Evolutionary conservation across 805 yeast genomes (phyloP), one percentile per base, ranked within the genome.

Genomic region (Ogataea ganodermae): DNA sequence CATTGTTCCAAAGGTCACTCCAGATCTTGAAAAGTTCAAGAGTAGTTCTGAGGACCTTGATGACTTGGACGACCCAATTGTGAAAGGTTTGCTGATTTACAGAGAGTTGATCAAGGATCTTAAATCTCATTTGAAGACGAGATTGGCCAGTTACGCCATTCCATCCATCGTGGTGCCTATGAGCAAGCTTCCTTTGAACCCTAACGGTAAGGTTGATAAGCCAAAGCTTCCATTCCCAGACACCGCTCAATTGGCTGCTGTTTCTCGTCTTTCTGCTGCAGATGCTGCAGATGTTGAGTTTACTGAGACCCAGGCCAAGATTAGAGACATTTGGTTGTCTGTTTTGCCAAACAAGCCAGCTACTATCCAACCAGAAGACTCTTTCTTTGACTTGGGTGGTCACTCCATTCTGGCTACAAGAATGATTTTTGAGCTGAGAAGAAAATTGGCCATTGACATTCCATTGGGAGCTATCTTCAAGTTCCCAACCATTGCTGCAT

Each of bases 171-270:
- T 94, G 60, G 92, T 94, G 42, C 97, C 97, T 13, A 75, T 95
- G 72, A 75, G 79, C 21, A 84, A 82, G 59, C 71, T 94, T 63
- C 99, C 99, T 21, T 75, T 94, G 69, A 94, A 94, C 70, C 99
- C 99, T 50, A 94, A 94, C 66, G 99, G 99, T 59, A 94, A 94
- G 69, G 89, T 94, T 49, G 99, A 94, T 72, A 94, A 94, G 72
- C 98, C 98, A 30, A 90, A 92, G 61, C 73, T 94, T 51, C 98
- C 97, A 38, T 89, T 87, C 80, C 99, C 99, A 45, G 89, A 89
- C 48, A 78, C 87, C 20, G 92, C 86, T 14, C 97, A 92, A 69
- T 74, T 94, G 53, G 81, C 84, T 26, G 75, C 82, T 14, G 96
- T 89, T 38, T 81, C 96, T 10, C 69, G 73, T 51, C 76, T 79